Conservation (phyloP, 1,284 basidiomycete genomes). For the Pholiota adiposa region DNA sequence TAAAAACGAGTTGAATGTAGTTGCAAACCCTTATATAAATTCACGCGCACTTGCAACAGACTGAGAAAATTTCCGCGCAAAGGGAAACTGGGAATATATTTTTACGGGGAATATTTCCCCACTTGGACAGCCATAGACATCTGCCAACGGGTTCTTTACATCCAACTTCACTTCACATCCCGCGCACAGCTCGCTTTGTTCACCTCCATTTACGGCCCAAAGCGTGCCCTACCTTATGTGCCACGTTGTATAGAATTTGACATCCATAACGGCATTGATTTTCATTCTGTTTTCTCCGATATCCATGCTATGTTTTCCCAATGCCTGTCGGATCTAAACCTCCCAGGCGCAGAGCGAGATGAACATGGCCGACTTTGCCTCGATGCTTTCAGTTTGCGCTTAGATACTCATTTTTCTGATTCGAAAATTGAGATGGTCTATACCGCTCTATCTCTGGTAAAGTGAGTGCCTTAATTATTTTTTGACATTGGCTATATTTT, state of each 20-base stretch:
- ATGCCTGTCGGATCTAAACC: conserved; percentile 17
- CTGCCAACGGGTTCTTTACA: conserved; percentile 16
- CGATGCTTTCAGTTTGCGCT: conserved; percentile 40
- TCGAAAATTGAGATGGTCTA: conserved; percentile 39
- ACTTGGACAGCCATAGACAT: no score
- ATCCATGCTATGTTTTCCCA: conserved; percentile 21
- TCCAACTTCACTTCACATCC: conserved; percentile 20
- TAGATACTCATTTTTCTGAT: conserved; percentile 49
- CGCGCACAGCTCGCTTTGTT: conserved; percentile 17
- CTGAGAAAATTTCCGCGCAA: no score
- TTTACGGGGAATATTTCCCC: no score
- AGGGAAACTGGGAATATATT: no score
- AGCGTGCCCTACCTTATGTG: conserved; percentile 7
- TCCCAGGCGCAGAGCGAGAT: conserved; percentile 21
- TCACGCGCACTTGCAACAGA: no score
- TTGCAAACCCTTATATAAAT: no score
- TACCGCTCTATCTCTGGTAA: conserved; percentile 42
- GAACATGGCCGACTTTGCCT: conserved; percentile 30
- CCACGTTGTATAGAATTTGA: conserved; percentile 23
- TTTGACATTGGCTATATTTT: no score
- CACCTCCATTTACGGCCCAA: conserved; percentile 7
- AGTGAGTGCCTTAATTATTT: no score
- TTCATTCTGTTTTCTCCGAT: conserved; percentile 18
- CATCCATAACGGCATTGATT: conserved; percentile 6
- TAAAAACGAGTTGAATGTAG: no score